phyloP scores from a whole-genome alignment of 148 eudicot genomes.

The Polygonum aviculare region DNA sequence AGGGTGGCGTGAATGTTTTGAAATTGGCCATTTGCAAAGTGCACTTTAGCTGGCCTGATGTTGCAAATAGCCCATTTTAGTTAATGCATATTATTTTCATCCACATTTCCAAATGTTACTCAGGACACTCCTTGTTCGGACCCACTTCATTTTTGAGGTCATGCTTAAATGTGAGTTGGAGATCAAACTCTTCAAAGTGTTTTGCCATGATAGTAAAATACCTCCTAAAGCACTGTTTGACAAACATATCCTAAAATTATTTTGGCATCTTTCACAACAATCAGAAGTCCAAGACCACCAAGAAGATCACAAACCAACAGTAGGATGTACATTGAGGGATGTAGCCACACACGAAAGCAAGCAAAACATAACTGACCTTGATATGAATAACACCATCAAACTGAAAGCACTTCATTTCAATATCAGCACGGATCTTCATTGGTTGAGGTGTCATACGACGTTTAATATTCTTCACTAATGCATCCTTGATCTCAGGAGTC shows the following conservation, averaged over 20 bases:
- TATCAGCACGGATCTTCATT: conserved; percentile 91
- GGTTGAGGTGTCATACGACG: conserved; percentile 99
- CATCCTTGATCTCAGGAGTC: conserved; percentile 83
- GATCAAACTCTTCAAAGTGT: neutral
- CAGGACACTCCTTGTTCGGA: conserved; percentile 41
- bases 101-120: conserved; percentile 32
- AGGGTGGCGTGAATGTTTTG: neutral
- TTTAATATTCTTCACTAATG: conserved; percentile 64
- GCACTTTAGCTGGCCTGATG: neutral
- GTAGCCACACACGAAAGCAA: neutral
- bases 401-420: conserved; percentile 95
- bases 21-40: neutral
- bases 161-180: neutral
- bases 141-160: neutral
- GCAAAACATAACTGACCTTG: conserved; percentile 36
- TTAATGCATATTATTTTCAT: neutral
- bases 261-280: neutral
- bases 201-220: neutral
- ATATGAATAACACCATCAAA: conserved; percentile 96
- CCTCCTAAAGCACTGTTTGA: neutral
- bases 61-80: neutral
- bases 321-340: neutral
- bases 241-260: neutral
- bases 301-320: neutral
- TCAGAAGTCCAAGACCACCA: neutral